Conservation (phyloP, 371 early-diverging fungal species). For the Catenaria anguillulae region DNA sequence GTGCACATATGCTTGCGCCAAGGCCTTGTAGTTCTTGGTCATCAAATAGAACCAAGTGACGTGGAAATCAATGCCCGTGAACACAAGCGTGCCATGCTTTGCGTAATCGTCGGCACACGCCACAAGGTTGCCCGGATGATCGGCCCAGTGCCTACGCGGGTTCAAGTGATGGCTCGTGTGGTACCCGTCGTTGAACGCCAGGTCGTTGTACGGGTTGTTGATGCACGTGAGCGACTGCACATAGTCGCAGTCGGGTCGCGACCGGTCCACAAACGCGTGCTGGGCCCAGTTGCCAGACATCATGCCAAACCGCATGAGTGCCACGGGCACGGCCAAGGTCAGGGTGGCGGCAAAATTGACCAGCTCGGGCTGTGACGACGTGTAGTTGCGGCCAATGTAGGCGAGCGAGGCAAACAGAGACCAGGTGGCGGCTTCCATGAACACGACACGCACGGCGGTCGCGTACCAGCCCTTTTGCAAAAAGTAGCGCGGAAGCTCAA, state of each 20-base stretch:
- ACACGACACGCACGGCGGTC: constrained; percentile 7
- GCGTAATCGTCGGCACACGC: constrained; percentile 10
- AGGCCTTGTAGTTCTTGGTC: constrained; percentile 11
- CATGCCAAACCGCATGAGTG: constrained; percentile 21
- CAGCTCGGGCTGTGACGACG: constrained; percentile 1
- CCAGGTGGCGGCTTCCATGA: constrained; percentile 12
- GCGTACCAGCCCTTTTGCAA: constrained; percentile 8
- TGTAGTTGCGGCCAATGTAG: constrained; percentile 4
- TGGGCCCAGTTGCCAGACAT: constrained; percentile 27
- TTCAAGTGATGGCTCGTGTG: constrained; percentile 28
- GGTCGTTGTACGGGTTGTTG: constrained; percentile 16
- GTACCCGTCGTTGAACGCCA: constrained; percentile 26
- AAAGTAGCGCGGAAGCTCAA: constrained; percentile 21
- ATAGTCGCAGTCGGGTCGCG: constrained; percentile 17
- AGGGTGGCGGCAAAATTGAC: constrained; percentile 7
- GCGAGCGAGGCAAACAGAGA: constrained; percentile 8
- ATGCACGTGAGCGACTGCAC: constrained; percentile 21
- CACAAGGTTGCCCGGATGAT: constrained; percentile 23
- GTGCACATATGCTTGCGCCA: constrained; percentile 16
- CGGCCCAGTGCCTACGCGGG: constrained; percentile 22
- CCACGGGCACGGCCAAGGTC: constrained; percentile 17
- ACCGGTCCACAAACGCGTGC: constrained; percentile 22
- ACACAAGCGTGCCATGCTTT: constrained; percentile 15
- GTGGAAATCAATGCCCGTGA: constrained; percentile 16
- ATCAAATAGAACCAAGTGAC: constrained; percentile 17